These are phyloP conservation scores for Adansonia rubrostipa DNA, from an alignment of 441 rosid genomes.

Conservation along the genomic window DNA sequence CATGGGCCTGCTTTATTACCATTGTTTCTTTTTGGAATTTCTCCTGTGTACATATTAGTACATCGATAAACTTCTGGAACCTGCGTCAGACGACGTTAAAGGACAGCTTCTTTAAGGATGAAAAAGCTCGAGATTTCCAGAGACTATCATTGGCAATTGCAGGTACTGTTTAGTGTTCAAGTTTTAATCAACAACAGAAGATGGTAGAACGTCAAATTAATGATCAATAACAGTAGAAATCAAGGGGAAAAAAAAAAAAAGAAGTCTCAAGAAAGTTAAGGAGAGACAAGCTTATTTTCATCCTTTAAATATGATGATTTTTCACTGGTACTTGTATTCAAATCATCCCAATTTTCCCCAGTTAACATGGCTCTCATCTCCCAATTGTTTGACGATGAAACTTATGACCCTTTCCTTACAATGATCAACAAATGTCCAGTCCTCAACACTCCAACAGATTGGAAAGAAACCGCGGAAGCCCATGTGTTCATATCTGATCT, in stretches of 20 bases:
- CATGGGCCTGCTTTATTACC: not conserved
- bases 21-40: not conserved
- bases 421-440: slow-evolving; percentile 53
- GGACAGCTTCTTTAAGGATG: not conserved
- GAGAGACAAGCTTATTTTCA: slow-evolving; percentile 9
- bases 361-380: slow-evolving; percentile 20
- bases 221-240: not conserved
- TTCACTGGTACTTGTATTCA: no score
- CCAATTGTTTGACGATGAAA: slow-evolving; percentile 37
- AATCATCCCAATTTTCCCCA: not conserved
- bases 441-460: slow-evolving; percentile 54
- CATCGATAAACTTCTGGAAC: not conserved
- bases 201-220: slow-evolving; percentile 31
- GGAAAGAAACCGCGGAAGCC: slow-evolving; percentile 59
- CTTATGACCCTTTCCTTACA: slow-evolving; percentile 49
- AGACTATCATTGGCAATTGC: not conserved
- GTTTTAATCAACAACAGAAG: slow-evolving; percentile 1
- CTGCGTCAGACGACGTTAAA: not conserved
- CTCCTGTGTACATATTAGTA: not conserved
- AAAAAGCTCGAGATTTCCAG: not conserved
- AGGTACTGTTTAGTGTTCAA: not conserved
- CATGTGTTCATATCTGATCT: slow-evolving; percentile 50
- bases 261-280: slow-evolving; percentile 43
- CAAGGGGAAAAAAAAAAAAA: not conserved
- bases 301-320: slow-evolving; percentile 5